Evolutionary conservation across 2,329 filamentous ascomycete genomes (phyloP), one percentile per base, ranked within the genome.

Genomic region (Monascus ruber): DNA sequence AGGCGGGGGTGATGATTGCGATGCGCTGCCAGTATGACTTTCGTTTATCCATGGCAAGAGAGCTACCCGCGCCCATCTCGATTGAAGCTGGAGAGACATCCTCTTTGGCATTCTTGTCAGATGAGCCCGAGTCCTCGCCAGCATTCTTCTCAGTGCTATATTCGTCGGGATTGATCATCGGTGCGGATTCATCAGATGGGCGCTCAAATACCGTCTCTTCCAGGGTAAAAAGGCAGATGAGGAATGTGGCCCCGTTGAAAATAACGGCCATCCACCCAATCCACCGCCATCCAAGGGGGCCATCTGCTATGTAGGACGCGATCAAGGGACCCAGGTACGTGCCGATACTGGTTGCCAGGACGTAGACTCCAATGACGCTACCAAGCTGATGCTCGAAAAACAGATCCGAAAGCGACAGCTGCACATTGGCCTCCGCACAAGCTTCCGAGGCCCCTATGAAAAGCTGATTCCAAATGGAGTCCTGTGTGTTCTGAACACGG

Each of bases 341-440:
- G 24, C 73, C 73, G 26, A 75, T 63, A 46, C 69, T 72, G 1
- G 72, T 76, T 2, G 73, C 68, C 29, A 76, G 57, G 25, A 74
- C 71, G 47, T 76, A 77, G 25, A 76, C 50, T 41, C 73, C 73
- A 5, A 76, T 59, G 1, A 72, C 70, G 1, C 65, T 64, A 32
- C 73, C 73, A 33, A 72, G 66, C 42, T 73, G 71, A 47, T 77
- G 73, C 55, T 75, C 70, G 44, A 72, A 76, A 60, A 73, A 76
- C 26, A 76, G 63, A 46, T 76, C 73, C 5, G 73, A 70, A 26
- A 77, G 58, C 1, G 71, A 74, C n/a, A 75, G 55, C 48, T 77
- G 73, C 5, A 72, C 73, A 26, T 71, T 66, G 0, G 73, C 73
- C 52, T 77, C 73, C 2, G 71, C 72, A 33, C 71, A 71, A 6